Base-by-base conservation (phyloP, 208 protist species). In the Leptomonas seymouri region DNA sequence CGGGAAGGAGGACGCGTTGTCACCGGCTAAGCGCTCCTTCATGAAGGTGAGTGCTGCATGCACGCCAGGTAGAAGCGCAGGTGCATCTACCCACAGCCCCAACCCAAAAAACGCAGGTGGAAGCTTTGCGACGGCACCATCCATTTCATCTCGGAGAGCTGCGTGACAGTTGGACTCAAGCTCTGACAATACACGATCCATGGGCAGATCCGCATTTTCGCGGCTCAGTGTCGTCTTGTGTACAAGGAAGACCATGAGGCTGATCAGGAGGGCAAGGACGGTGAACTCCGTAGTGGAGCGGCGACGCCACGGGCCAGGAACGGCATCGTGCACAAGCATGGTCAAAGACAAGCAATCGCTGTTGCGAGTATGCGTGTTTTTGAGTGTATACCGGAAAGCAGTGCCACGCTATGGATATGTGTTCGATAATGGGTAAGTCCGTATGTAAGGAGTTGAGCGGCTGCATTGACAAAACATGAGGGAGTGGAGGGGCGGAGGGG, bases 51-150 rank as follows among this genome's bases (percentile, higher is more conserved):
- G 69, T 14, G 81, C 77, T 4, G 67, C 66, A 60, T 91, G 89
- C 21, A 88, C 84, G 21, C 75, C 65, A 11, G 74, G 63, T 15
- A 85, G 51, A 70, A 85, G 74, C 49, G 46, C 60, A 23, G 76
- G 71, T 11, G 79, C 57, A 55, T 91, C 89, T 27, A 86, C 85
- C 86, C 89, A 94, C 20, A 94, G 84, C 4, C 63, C 71, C 27
- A 94, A 63, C 16, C 84, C 89, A 48, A 83, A 90, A 25, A 78
- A 76, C 20, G 79, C 71, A 27, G 72, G 75, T 20, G 71, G 82
- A 20, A 72, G 75, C 9, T 18, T 21, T 14, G 49, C 20, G 5
- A 45, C 30, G 27, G 41, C n/a, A 25, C 57, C 25, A 16, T 64
- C 61, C 11, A 15, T 20, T 14, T 25, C 9, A 57, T 20, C 34